Evolutionary conservation across 108 stramenopile species (phyloP).

Genomic region (Bacterosira constricta): DNA sequence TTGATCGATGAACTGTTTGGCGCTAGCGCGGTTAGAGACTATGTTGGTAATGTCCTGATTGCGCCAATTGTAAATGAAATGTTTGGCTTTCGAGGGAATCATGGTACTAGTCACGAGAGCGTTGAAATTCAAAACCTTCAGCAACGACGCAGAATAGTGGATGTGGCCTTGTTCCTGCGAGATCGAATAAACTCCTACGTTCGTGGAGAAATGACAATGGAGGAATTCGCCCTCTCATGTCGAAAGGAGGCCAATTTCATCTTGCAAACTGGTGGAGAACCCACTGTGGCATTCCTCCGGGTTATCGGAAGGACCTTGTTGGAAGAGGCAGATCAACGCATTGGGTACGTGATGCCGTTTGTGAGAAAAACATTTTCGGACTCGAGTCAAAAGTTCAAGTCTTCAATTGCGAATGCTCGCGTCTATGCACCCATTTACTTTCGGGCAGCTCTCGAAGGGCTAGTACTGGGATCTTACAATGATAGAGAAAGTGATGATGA

Average conservation of each 20-base stretch:
- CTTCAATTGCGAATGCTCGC: slow-evolving; percentile 19
- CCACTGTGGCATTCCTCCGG: not conserved
- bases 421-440: slow-evolving; percentile 31
- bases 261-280: slow-evolving; percentile 13
- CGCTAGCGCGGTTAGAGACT: slow-evolving; percentile 30
- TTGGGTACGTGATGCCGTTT: slow-evolving; percentile 21
- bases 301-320: slow-evolving; percentile 14
- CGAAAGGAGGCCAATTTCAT: slow-evolving; percentile 11
- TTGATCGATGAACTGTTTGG: slow-evolving; percentile 57
- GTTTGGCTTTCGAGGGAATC: slow-evolving; percentile 23
- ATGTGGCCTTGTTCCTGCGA: slow-evolving; percentile 50
- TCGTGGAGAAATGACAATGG: slow-evolving; percentile 11
- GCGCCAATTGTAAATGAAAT: slow-evolving; percentile 49
- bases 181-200: slow-evolving; percentile 30
- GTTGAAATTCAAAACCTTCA: slow-evolving; percentile 17
- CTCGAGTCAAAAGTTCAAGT: not conserved
- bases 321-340: slow-evolving; percentile 23
- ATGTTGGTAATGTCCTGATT: slow-evolving; percentile 51
- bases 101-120: slow-evolving; percentile 3
- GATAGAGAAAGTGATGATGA: not conserved
- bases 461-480: slow-evolving; percentile 4
- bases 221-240: slow-evolving; percentile 7
- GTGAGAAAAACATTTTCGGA: slow-evolving; percentile 17
- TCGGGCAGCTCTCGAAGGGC: slow-evolving; percentile 16
- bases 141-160: slow-evolving; percentile 45